phyloP scores from a whole-genome alignment of 2,329 filamentous ascomycete species.

The Colletotrichum viniferum region DNA sequence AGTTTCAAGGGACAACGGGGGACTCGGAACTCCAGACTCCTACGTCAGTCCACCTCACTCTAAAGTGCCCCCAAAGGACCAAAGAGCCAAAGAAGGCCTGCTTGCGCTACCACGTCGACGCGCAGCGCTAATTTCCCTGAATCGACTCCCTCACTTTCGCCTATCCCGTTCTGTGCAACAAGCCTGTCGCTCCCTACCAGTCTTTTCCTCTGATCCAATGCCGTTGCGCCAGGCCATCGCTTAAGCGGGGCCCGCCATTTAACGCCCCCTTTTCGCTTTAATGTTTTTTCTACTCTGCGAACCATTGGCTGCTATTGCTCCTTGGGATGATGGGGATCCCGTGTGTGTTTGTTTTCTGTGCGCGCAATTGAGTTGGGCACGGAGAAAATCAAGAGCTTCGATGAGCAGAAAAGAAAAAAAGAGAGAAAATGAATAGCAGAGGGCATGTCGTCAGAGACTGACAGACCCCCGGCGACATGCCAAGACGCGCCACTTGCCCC shows the following conservation, averaged over 20 bases:
- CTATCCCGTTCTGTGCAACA: background rate
- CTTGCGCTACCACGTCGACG: background rate
- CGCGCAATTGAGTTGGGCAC: background rate
- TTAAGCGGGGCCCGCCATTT: slow-evolving; percentile 3
- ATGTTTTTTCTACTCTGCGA: background rate
- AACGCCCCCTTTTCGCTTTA: background rate
- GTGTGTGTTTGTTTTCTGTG: background rate
- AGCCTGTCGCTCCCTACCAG: background rate
- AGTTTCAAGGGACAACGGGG: background rate
- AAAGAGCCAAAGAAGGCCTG: background rate
- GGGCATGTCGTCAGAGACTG: slow-evolving; percentile 1
- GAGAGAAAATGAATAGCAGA: background rate
- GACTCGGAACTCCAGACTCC: background rate
- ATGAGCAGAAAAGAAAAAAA: background rate
- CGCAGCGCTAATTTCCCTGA: slow-evolving; percentile 15
- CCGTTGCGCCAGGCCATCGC: background rate
- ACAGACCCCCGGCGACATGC: slow-evolving; percentile 15
- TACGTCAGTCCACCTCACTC: background rate
- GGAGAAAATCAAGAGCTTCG: background rate
- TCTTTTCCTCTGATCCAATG: background rate
- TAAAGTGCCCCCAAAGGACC: background rate
- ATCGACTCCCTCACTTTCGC: background rate
- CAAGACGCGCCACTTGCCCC: slow-evolving; percentile 8
- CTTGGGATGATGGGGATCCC: background rate
- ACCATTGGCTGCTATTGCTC: background rate